Conservation (phyloP, 139 green algal genomes). For the Spirogloea muscicola region DNA sequence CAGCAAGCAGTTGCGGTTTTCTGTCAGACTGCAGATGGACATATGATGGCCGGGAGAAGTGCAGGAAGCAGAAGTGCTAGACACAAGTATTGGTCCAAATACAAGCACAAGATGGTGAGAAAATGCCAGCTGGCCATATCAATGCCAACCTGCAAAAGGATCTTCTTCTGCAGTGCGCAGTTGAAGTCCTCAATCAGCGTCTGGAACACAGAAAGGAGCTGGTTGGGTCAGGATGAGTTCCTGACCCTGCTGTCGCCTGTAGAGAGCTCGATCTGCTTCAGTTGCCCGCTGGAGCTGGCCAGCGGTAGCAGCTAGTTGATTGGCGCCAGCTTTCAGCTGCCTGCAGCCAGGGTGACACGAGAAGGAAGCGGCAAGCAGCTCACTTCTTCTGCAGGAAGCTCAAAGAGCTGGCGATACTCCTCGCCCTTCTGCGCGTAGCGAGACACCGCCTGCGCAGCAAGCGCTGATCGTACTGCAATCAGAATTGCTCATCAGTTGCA, state of each 20-base stretch:
- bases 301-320: not conserved
- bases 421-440: no score
- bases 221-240: not conserved
- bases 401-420: constrained; percentile 12
- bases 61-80: constrained; percentile 42
- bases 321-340: no score
- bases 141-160: constrained; percentile 35
- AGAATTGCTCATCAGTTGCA: no score
- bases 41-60: not conserved
- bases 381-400: constrained; percentile 11
- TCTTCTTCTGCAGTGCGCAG: constrained; percentile 53
- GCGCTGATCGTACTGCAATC: no score
- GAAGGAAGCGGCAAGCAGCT: not conserved
- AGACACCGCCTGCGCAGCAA: no score
- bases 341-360: not conserved
- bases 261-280: not conserved
- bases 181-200: constrained; percentile 51
- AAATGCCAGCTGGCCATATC: not conserved
- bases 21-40: no score
- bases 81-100: constrained; percentile 9
- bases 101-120: not conserved
- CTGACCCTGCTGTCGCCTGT: not conserved
- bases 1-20: no score
- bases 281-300: not conserved
- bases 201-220: not conserved